Conservation (phyloP, 495 filamentous ascomycete genomes). For the Aspergillus kassunensis region DNA sequence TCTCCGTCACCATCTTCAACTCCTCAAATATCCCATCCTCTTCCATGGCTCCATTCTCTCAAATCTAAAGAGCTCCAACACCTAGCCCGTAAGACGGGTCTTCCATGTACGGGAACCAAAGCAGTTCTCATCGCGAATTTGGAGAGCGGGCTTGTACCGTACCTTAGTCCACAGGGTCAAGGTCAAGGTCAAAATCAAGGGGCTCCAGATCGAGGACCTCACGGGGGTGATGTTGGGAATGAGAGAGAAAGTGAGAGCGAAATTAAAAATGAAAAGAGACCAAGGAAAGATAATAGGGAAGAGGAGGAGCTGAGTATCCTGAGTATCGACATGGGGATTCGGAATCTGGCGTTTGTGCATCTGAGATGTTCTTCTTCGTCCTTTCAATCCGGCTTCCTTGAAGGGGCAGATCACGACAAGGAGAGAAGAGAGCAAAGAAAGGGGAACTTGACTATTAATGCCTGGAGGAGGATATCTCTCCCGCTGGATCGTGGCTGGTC, state of each 20-base stretch:
- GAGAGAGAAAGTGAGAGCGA: too few relatives aligned
- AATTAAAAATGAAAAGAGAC: too few relatives aligned
- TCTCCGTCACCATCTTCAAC: not conserved
- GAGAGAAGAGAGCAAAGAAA: too few relatives aligned
- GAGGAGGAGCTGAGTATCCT: conserved; percentile 49
- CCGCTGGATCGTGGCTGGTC: not conserved
- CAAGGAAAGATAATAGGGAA: not conserved
- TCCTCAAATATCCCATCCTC: not conserved
- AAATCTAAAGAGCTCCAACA: conserved; percentile 46
- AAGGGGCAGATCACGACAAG: too few relatives aligned
- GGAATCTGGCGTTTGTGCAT: conserved; percentile 69
- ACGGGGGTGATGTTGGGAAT: too few relatives aligned
- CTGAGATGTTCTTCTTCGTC: too few relatives aligned
- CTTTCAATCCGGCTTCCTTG: too few relatives aligned
- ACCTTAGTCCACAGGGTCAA: not conserved
- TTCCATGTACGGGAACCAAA: conserved; percentile 50
- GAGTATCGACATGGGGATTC: conserved; percentile 85
- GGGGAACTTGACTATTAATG: conserved; percentile 17
- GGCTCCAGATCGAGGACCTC: too few relatives aligned
- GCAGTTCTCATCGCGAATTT: conserved; percentile 28
- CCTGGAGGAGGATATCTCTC: conserved; percentile 33
- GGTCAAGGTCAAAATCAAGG: too few relatives aligned
- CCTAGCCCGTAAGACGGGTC: conserved; percentile 50
- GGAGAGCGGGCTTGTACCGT: conserved; percentile 17
- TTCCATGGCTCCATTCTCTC: conserved; percentile 26